These are phyloP conservation scores for Colletotrichum eremochloae DNA, from an alignment of 2,329 filamentous ascomycete species.

Conservation along the genomic window DNA sequence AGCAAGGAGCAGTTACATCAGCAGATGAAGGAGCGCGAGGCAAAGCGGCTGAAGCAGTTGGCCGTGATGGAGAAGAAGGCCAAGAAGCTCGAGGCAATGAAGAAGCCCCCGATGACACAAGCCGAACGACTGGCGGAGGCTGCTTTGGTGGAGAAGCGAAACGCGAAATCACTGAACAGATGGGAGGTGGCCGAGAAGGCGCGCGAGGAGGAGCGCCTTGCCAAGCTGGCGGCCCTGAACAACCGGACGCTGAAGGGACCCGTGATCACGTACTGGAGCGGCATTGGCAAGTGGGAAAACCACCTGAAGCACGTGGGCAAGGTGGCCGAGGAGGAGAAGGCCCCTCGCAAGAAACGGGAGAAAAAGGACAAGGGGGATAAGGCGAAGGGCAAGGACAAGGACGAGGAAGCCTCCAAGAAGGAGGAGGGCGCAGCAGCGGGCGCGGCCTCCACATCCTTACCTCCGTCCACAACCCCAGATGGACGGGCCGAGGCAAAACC, in stretches of 20 bases:
- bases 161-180: constrained; percentile 89
- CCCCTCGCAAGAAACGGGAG: constrained; percentile 65
- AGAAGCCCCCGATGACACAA: constrained; percentile 88
- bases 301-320: constrained; percentile 79
- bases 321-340: constrained; percentile 72
- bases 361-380: constrained; percentile 62
- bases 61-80: constrained; percentile 76
- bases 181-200: constrained; percentile 96
- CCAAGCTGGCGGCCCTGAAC: constrained; percentile 88
- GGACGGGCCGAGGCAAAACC: constrained; percentile 6
- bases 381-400: constrained; percentile 50
- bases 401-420: constrained; percentile 43
- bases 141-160: constrained; percentile 84
- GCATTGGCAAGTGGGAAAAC: constrained; percentile 85
- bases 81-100: constrained; percentile 78
- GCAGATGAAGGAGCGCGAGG: constrained; percentile 81
- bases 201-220: constrained; percentile 84
- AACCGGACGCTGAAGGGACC: constrained; percentile 89
- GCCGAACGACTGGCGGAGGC: constrained; percentile 87
- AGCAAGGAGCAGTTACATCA: constrained; percentile 75
- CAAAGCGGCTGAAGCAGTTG: constrained; percentile 77
- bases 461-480: constrained; percentile 11
- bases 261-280: constrained; percentile 93
- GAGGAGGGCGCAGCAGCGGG: constrained; percentile 38
- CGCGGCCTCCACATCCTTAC: constrained; percentile 17